These are phyloP conservation scores for Heterobasidion irregulare DNA, from an alignment of 1,284 basidiomycete species.

Conservation along the genomic window DNA sequence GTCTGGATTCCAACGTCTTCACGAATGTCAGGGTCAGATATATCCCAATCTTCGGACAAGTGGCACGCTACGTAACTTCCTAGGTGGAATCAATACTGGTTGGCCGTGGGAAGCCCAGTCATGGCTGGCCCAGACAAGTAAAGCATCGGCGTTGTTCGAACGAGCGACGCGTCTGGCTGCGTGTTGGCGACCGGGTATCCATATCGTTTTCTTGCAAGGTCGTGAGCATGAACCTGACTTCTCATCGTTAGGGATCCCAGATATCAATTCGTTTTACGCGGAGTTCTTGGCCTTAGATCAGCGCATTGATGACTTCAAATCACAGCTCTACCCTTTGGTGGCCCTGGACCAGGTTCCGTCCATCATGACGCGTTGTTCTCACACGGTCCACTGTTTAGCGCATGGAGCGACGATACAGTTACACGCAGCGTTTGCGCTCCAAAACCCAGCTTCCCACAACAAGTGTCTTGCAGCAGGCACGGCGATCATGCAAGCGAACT, in stretches of 20 bases:
- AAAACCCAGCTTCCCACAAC: conserved; percentile 17
- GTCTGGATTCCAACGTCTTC: background rate
- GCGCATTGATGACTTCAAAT: conserved; percentile 23
- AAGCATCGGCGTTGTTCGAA: conserved; percentile 15
- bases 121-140: conserved; percentile 10
- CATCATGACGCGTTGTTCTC: conserved; percentile 12
- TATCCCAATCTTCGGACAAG: conserved; percentile 10
- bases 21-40: conserved; percentile 14
- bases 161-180: conserved; percentile 16
- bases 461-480: conserved; percentile 20
- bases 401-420: conserved; percentile 26
- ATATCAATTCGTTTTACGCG: conserved; percentile 11
- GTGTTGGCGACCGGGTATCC: conserved; percentile 19
- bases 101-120: conserved; percentile 13
- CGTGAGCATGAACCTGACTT: background rate
- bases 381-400: conserved; percentile 23
- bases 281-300: conserved; percentile 25
- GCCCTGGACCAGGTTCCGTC: background rate
- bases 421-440: conserved; percentile 21
- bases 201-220: background rate
- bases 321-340: conserved; percentile 1
- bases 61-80: conserved; percentile 10
- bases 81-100: conserved; percentile 11
- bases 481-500: conserved; percentile 10
- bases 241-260: conserved; percentile 12